Percentiles rank a stretch among this genome's conserved stretches.
phyloP scores from a whole-genome alignment of 805 yeast species.

The Cyberlindnera euphorbiiphila region DNA sequence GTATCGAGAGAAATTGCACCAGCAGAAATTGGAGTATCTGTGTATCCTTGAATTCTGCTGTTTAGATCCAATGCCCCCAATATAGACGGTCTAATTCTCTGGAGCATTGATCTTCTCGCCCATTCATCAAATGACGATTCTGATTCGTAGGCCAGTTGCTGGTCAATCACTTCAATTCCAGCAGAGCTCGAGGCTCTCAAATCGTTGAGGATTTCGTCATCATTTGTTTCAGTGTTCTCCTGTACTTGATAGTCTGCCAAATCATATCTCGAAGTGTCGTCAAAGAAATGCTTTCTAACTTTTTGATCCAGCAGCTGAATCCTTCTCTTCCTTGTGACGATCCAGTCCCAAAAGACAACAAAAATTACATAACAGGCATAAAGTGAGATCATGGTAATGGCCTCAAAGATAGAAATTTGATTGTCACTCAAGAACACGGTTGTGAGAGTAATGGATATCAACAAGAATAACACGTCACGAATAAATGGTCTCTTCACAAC shows the following conservation, averaged over 20 bases:
- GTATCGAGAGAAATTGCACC: constrained; percentile 18
- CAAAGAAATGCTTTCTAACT: constrained; percentile 22
- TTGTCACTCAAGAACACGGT: constrained; percentile 57
- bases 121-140: constrained; percentile 18
- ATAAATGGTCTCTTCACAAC: constrained; percentile 37
- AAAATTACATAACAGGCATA: constrained; percentile 57
- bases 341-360: constrained; percentile 33
- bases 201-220: constrained; percentile 20
- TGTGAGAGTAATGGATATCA: constrained; percentile 45
- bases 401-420: constrained; percentile 49
- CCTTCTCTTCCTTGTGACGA: constrained; percentile 18
- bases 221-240: constrained; percentile 23
- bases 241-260: constrained; percentile 13
- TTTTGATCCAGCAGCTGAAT: constrained; percentile 21
- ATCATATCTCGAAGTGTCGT: constrained; percentile 8
- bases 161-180: constrained; percentile 20
- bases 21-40: constrained; percentile 1
- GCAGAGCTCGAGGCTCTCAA: constrained; percentile 2
- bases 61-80: constrained; percentile 25
- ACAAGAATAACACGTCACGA: constrained; percentile 52
- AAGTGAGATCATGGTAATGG: constrained; percentile 49
- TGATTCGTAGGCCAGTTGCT: constrained; percentile 13
- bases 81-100: constrained; percentile 23
- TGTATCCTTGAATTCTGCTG: constrained; percentile 13
- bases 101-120: constrained; percentile 15